Evolutionary conservation across 257 asterid species (phyloP), one percentile per base, ranked within the genome.

Genomic region (Phtheirospermum japonicum): DNA sequence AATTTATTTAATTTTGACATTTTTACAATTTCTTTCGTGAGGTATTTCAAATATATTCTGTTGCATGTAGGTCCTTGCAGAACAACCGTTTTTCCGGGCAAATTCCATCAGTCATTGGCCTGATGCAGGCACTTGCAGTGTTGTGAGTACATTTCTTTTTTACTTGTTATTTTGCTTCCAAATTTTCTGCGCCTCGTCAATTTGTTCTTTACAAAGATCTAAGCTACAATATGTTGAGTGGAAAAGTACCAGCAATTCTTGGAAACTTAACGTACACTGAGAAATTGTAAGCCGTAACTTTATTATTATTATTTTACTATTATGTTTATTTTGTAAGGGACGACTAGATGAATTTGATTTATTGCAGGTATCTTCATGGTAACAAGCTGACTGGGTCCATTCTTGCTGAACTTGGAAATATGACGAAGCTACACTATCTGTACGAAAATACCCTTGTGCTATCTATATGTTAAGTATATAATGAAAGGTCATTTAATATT

Each of bases 101-200:
- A 49, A 89, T 93, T 67, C 97, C 97, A n/a, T 77, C 95, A 0
- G 99, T 93, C 34, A 77, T 89, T 63, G 99, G 99, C 60, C 80
- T 93, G 71, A 93, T 93, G 99, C 99, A 93, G 78, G 99, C 99
- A 36, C 95, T 93, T 69, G 99, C 99, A 12, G 99, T 93, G 58
- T 23, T 93, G 99, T 93, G 81, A 82, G 97, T 48, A 48, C 34
- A 5, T 56, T 13, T 9, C n/a, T n/a, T 20, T 19, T 19, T 48
- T 16, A n/a, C 1, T 23, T 50, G 18, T 31, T 18, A n/a, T 48
- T 48, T 16, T 18, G 14, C 12, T 14, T 3, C 19, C 10, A 48
- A 6, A 0, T 11, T 5, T 28, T 12, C 10, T 5, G 6, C 19
- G 19, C 32, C 28, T 43, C 14, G 42, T 28, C 34, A n/a, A 31